Evolutionary conservation across 2,329 filamentous ascomycete species (phyloP), one percentile per base, ranked within the genome.

Genomic region (Aaosphaeria pasadenensis): DNA sequence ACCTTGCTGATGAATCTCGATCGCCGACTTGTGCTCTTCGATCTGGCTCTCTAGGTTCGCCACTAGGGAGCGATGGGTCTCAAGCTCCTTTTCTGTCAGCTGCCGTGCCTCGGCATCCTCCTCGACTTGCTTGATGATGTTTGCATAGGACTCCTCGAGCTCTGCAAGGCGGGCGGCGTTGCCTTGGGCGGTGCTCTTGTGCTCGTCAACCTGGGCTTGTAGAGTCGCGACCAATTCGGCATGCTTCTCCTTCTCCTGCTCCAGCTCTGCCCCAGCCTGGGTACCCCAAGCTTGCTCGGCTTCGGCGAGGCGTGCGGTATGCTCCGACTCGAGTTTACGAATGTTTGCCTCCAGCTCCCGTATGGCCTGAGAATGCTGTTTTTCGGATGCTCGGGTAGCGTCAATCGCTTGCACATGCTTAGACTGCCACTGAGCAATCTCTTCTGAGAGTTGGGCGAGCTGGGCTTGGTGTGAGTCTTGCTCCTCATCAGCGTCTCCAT

Each of bases 191-290:
- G 88, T 82, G 4, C 79, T 74, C 72, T 88, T 91, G 72, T 95
- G 91, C 63, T 90, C 85, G 44, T 91, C 84, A 45, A 96, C 86
- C 64, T 95, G 86, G 50, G 73, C 78, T 53, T 88, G 87, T 39
- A 96, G 72, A 24, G 73, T 64, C 46, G 78, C 75, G 7, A 84
- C 71, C 24, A 78, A 77, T 35, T 80, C 76, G 50, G 84, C 76
- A 28, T 76, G 73, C 54, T 71, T 70, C 4, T 57, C 36, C 11
- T 68, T 67, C 61, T 76, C 73, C 46, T 71, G 60, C 39, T 74
- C 69, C 6, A 76, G 57, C 41, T 59, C 58, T 28, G 60, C 57
- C 5, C 62, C 62, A 31, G 62, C 58, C 43, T 64, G 55, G 11
- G 54, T 54, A 42, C 60, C 59, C 40, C 53, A 57, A 11, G 63